phyloP scores from a whole-genome alignment of 225 moss, liverwort and hornwort species.

The Antitrichia curtipendula region DNA sequence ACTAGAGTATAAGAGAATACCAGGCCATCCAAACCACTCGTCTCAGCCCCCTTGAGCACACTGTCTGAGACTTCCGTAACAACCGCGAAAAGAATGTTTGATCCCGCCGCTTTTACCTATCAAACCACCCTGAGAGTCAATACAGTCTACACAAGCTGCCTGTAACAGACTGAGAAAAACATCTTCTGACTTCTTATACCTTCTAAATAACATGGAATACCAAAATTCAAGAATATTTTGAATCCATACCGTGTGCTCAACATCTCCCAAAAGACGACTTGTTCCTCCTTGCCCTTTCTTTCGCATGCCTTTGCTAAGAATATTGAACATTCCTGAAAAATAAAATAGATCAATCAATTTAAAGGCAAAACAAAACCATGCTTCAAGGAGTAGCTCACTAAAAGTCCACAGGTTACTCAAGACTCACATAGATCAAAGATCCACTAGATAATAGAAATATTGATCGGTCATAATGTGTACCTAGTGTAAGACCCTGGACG shows the following conservation, averaged over 20 bases:
- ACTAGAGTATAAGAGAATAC: conserved; percentile 13
- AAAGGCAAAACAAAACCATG: not conserved
- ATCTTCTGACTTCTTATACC: not conserved
- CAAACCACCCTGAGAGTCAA: not conserved
- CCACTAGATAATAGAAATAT: not conserved
- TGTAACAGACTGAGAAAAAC: not conserved
- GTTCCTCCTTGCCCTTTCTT: conserved; percentile 89
- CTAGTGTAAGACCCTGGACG: conserved; percentile 88
- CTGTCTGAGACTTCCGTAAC: conserved; percentile 95
- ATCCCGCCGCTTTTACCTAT: conserved; percentile 87
- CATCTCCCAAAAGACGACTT: conserved; percentile 82
- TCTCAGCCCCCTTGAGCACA: conserved; percentile 86
- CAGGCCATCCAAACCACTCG: conserved; percentile 86
- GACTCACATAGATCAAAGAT: not conserved
- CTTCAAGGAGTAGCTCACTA: not conserved
- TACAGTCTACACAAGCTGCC: not conserved
- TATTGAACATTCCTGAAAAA: conserved; percentile 83
- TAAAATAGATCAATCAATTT: not conserved
- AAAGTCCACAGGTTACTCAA: not conserved
- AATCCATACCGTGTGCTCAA: conserved; percentile 64
- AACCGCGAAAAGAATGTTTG: conserved; percentile 85
- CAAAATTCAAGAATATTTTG: not conserved
- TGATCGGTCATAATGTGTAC: conserved; percentile 11
- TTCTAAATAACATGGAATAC: not conserved
- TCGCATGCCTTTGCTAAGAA: conserved; percentile 81